These are phyloP conservation scores for Chalaropsis ovoidea DNA, from an alignment of 2,329 filamentous ascomycete genomes.

Conservation along the genomic window DNA sequence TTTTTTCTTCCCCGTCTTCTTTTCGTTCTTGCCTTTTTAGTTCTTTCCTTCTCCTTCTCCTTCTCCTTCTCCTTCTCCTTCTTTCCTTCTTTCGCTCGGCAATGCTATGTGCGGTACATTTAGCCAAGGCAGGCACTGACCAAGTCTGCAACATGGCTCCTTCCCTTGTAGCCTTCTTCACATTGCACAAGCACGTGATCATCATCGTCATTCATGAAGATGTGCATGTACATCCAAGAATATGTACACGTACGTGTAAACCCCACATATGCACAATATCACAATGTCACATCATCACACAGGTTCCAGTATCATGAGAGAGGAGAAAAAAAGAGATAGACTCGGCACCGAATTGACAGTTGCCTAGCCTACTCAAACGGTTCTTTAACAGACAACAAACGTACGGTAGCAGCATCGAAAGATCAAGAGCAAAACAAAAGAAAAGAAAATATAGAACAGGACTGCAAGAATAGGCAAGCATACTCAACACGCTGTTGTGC, in stretches of 20 bases:
- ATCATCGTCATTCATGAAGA: neutral
- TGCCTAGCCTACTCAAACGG: neutral
- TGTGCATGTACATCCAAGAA: neutral
- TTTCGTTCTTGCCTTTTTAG: neutral
- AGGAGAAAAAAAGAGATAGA: neutral
- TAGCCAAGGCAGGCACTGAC: neutral
- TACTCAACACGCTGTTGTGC: neutral
- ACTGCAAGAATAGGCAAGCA: neutral
- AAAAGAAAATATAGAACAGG: neutral
- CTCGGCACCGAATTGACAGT: neutral
- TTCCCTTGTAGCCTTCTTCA: neutral
- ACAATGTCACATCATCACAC: too few relatives aligned
- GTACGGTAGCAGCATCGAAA: neutral
- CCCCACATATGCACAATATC: too few relatives aligned
- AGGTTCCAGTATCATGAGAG: neutral
- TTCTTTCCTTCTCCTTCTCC: neutral
- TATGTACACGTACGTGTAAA: neutral
- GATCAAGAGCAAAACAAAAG: neutral
- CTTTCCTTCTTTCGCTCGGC: neutral
- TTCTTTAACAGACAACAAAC: neutral
- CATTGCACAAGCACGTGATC: neutral
- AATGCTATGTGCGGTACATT: too few relatives aligned
- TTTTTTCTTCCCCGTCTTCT: neutral
- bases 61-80: neutral
- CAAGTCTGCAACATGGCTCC: slow-evolving; percentile 1